Evolutionary conservation across 306 rosid species (phyloP).

Genomic region (Lathyrus tuberosus): DNA sequence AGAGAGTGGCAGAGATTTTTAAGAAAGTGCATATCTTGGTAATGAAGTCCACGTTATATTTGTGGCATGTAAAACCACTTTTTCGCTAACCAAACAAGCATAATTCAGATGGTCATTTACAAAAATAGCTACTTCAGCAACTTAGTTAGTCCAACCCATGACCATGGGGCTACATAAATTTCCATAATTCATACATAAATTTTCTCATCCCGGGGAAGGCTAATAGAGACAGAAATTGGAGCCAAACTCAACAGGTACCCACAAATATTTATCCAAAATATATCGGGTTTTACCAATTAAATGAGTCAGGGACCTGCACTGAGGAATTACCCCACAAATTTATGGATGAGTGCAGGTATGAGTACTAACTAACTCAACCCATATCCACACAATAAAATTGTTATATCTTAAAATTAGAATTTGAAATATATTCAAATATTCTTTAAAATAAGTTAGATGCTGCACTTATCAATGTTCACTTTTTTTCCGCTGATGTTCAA

Average conservation of each 20-base stretch:
- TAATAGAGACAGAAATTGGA: too few species aligned
- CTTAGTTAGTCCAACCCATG: background rate
- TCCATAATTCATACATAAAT: too few species aligned
- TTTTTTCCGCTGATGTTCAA: background rate
- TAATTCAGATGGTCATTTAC: slow-evolving; percentile 1
- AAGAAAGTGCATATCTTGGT: background rate
- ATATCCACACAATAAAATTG: background rate
- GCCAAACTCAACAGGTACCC: background rate
- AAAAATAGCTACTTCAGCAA: background rate
- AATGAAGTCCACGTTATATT: background rate
- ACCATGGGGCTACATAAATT: too few species aligned
- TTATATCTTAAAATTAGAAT: background rate
- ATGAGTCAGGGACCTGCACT: background rate
- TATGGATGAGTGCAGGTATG: background rate
- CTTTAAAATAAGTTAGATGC: background rate
- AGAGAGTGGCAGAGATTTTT: background rate
- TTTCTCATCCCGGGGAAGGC: too few species aligned
- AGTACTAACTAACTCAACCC: background rate
- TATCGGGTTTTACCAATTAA: background rate
- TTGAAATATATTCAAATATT: background rate
- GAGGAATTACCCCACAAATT: background rate
- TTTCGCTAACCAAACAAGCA: background rate
- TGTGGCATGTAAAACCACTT: background rate
- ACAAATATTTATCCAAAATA: background rate
- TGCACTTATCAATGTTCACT: background rate